These are phyloP conservation scores for Avena eriantha DNA, from an alignment of 176 grass and related monocot species.

Conservation along the genomic window DNA sequence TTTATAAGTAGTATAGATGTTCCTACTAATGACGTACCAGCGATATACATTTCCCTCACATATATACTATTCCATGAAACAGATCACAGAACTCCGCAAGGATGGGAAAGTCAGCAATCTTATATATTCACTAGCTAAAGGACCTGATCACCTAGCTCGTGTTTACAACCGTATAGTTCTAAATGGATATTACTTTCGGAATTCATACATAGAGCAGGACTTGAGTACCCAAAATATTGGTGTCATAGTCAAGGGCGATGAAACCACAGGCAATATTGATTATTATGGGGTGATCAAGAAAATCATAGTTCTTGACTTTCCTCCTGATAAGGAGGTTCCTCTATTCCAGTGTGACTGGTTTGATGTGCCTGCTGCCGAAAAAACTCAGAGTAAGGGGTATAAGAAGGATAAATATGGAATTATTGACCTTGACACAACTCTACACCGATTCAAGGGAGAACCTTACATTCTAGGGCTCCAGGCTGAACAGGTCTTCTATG, in stretches of 20 bases:
- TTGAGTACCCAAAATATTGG: not conserved
- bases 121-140: conserved; percentile 4
- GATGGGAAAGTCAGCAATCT: not conserved
- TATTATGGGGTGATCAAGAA: no score
- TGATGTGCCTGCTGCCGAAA: not conserved
- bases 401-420: not conserved
- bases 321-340: not conserved
- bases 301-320: not conserved
- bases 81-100: not conserved
- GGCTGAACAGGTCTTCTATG: not conserved
- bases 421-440: no score
- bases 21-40: not conserved
- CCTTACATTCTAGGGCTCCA: not conserved
- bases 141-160: not conserved
- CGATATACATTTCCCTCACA: no score
- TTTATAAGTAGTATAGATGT: no score
- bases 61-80: not conserved
- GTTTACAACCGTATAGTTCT: not conserved
- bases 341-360: not conserved
- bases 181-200: no score
- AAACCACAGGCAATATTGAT: no score
- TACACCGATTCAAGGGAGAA: not conserved
- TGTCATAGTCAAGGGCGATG: no score
- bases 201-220: not conserved
- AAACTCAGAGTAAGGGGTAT: not conserved